Percentiles rank a stretch among this genome's conserved stretches.
These are phyloP conservation scores for Secale cereale DNA, from an alignment of 176 grass and related monocot genomes.

Conservation along the genomic window DNA sequence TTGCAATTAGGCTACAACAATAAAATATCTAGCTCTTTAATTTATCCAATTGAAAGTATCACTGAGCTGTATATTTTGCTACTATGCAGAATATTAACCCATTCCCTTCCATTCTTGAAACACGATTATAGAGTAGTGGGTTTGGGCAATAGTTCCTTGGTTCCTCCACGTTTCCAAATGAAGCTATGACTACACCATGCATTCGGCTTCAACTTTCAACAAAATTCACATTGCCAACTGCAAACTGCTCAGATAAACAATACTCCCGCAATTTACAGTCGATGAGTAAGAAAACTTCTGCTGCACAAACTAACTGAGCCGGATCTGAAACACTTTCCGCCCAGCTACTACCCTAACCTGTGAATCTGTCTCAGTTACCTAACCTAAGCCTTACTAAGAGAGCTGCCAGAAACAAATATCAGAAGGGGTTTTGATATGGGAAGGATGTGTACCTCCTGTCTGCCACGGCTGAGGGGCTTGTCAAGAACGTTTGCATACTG, in stretches of 20 bases:
- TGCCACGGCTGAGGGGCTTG: constrained; percentile 84
- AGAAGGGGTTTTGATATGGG: neutral
- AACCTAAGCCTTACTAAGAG: neutral
- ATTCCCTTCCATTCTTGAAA: neutral
- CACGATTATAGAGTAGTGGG: neutral
- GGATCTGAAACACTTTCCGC: neutral
- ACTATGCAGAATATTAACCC: neutral
- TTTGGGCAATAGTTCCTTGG: neutral
- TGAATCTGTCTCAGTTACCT: neutral
- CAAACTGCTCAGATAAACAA: neutral
- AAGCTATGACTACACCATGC: neutral
- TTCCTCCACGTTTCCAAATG: neutral
- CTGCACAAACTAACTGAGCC: neutral
- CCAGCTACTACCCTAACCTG: neutral
- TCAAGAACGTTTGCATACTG: constrained; percentile 91
- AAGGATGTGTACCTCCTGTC: constrained; percentile 56
- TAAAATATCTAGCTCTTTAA: neutral
- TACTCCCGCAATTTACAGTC: neutral
- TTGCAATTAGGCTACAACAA: neutral
- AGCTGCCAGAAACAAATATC: constrained; percentile 1
- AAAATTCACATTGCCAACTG: neutral
- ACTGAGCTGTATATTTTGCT: neutral
- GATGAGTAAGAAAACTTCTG: neutral
- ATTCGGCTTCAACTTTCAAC: neutral
- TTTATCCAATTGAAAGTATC: neutral